Conservation (phyloP, 306 rosid genomes). For the Alnus glutinosa region DNA sequence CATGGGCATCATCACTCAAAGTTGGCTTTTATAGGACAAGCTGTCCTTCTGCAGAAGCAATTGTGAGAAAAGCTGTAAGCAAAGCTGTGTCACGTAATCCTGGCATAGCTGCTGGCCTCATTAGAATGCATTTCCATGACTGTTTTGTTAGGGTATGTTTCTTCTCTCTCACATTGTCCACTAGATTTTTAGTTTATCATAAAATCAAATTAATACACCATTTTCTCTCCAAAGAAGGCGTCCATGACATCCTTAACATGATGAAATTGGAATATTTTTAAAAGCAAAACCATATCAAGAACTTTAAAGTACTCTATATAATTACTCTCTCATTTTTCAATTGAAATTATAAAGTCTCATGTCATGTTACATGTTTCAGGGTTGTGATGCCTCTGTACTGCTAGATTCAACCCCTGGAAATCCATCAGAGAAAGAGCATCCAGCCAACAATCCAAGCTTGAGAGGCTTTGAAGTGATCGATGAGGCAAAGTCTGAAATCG, state of each 20-base stretch:
- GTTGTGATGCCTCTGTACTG: slow-evolving; percentile 41
- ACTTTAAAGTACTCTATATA: no score
- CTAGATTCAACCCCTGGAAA: slow-evolving; percentile 34
- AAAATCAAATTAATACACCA: no score
- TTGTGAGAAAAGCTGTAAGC: slow-evolving; percentile 32
- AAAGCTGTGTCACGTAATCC: slow-evolving; percentile 36
- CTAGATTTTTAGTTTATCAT: background rate
- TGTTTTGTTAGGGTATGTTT: slow-evolving; percentile 46
- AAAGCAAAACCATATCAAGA: background rate
- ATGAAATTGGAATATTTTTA: background rate
- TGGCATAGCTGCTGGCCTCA: slow-evolving; percentile 41
- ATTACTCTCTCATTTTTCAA: no score
- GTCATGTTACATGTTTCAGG: slow-evolving; percentile 19
- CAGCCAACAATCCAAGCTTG: slow-evolving; percentile 39
- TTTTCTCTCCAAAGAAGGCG: no score
- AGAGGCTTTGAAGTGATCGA: slow-evolving; percentile 45
- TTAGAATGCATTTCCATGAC: slow-evolving; percentile 50
- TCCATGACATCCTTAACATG: no score
- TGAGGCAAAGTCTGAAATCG: slow-evolving; percentile 34
- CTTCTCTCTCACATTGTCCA: background rate
- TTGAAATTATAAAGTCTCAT: no score
- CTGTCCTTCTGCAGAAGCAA: slow-evolving; percentile 36
- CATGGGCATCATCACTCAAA: slow-evolving; percentile 24
- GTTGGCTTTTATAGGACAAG: slow-evolving; percentile 29
- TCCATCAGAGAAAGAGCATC: slow-evolving; percentile 35